Evolutionary conservation across 2,329 filamentous ascomycete species (phyloP).

Genomic region (Trichoderma brevicompactum): DNA sequence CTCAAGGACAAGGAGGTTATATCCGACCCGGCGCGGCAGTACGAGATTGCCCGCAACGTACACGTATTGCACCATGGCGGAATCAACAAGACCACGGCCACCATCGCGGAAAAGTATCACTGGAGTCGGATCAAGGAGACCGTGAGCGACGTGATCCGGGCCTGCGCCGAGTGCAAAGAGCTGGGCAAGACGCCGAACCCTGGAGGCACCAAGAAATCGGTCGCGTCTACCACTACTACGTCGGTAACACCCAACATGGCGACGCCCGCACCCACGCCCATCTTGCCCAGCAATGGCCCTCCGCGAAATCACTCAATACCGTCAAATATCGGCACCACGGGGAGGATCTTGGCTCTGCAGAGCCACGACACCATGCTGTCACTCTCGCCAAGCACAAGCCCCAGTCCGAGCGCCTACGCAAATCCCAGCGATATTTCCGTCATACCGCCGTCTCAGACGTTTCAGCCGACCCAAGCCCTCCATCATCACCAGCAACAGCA

Average conservation of each 20-base stretch:
- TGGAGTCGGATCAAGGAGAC: slow-evolving; percentile 99
- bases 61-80: slow-evolving; percentile 81
- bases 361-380: slow-evolving; percentile 37
- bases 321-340: slow-evolving; percentile 27
- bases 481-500: slow-evolving; percentile 27
- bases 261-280: slow-evolving; percentile 4
- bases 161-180: slow-evolving; percentile 89
- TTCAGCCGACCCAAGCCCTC: slow-evolving; percentile 35
- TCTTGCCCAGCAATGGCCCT: slow-evolving; percentile 26
- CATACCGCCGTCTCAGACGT: slow-evolving; percentile 46
- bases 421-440: slow-evolving; percentile 55
- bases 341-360: slow-evolving; percentile 40
- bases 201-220: slow-evolving; percentile 35
- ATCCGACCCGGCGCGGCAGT: slow-evolving; percentile 84
- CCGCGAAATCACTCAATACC: slow-evolving; percentile 14
- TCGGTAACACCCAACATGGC: slow-evolving; percentile 8
- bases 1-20: slow-evolving; percentile 98
- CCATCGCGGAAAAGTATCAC: slow-evolving; percentile 91
- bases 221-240: slow-evolving; percentile 15
- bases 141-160: slow-evolving; percentile 90
- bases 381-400: slow-evolving; percentile 36
- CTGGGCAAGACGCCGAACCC: slow-evolving; percentile 59
- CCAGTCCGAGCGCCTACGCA: slow-evolving; percentile 49
- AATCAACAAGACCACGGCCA: slow-evolving; percentile 97
- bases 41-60: slow-evolving; percentile 79